Evolutionary conservation across 306 rosid genomes (phyloP).

Genomic region (Potentilla sterilis): DNA sequence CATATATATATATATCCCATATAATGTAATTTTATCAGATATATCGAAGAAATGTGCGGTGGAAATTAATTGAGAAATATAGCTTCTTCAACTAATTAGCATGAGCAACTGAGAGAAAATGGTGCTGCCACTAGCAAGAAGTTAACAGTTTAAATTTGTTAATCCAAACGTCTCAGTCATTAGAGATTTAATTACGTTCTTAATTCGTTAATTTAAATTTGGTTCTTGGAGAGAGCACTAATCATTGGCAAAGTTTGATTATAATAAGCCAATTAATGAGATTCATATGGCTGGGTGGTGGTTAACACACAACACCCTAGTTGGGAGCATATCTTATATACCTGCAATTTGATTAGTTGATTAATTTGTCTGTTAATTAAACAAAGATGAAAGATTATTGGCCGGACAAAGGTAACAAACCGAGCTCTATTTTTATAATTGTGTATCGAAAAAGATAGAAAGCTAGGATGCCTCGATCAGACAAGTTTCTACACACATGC

Average conservation of each 20-base stretch:
- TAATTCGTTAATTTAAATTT: background rate
- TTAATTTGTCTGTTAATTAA: background rate
- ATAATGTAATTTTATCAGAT: background rate
- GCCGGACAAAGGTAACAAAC: constrained; percentile 2
- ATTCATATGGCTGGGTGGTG: constrained; percentile 1
- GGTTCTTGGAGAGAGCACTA: constrained; percentile 4
- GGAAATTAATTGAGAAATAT: background rate
- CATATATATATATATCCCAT: background rate
- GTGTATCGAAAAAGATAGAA: background rate
- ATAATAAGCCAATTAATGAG: background rate
- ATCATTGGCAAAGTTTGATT: constrained; percentile 2
- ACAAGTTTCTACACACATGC: constrained; percentile 2
- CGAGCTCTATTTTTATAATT: background rate
- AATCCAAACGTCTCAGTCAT: background rate
- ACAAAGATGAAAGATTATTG: background rate
- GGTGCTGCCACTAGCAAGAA: background rate
- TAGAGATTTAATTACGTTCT: background rate
- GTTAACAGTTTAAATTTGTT: background rate
- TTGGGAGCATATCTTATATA: background rate
- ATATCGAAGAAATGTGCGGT: background rate
- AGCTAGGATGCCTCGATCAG: background rate
- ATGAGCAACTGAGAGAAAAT: background rate
- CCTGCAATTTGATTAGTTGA: background rate
- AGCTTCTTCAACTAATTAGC: background rate
- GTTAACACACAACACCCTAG: background rate